A percentile compares a stretch with the other conserved stretches of the same genome.
Conservation (phyloP, 73 alveolate genomes). For the Symbiodinium pilosum region DNA sequence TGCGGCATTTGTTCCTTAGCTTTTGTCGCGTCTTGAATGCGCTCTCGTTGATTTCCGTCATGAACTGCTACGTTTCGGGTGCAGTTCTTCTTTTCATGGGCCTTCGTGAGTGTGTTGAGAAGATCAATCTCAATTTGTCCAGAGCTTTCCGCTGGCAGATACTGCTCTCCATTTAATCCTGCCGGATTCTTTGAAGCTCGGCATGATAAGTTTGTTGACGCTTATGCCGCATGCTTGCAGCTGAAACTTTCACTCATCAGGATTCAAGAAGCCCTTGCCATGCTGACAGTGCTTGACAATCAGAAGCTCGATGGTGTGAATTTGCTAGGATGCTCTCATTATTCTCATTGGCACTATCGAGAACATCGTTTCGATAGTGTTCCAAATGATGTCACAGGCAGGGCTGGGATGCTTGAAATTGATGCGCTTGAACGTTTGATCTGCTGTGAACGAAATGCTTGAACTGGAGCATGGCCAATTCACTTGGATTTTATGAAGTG, state of each 20-base stretch:
- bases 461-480: background rate
- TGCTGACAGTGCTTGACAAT: background rate
- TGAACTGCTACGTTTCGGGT: too few relatives aligned
- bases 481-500: background rate
- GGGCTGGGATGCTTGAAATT: background rate
- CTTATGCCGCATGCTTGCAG: background rate
- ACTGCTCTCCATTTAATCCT: conserved; percentile 79
- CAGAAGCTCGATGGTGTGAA: background rate
- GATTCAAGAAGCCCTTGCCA: background rate
- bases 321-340: conserved; percentile 41
- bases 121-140: too few relatives aligned
- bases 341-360: conserved; percentile 81
- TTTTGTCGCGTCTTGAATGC: too few relatives aligned
- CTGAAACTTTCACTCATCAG: too few relatives aligned
- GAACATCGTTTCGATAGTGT: conserved; percentile 34
- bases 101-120: too few relatives aligned
- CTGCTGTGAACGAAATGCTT: background rate
- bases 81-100: too few relatives aligned
- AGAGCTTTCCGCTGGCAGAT: too few relatives aligned
- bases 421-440: too few relatives aligned
- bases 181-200: conserved; percentile 36
- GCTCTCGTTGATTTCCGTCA: too few relatives aligned
- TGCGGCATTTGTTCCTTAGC: too few relatives aligned
- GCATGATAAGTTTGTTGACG: background rate
- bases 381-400: conserved; percentile 45